Conservation (phyloP, 495 filamentous ascomycete species). For the Aspergillus panamensis region DNA sequence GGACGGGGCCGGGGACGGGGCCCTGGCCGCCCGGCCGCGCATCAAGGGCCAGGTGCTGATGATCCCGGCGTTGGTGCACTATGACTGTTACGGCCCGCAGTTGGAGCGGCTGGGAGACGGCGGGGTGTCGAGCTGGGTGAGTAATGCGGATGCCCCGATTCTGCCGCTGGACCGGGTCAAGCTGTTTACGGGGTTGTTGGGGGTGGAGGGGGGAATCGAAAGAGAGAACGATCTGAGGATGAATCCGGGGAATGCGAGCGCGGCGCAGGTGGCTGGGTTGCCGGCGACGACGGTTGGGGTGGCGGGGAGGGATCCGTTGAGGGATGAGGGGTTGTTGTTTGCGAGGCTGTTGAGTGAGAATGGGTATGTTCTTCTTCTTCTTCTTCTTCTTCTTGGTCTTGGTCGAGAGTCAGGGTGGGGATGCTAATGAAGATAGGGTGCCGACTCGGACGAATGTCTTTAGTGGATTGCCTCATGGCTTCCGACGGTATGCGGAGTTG, state of each 20-base stretch:
- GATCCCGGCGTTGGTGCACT: slow-evolving; percentile 38
- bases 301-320: slow-evolving; percentile 44
- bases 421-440: slow-evolving; percentile 28
- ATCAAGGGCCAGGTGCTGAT: slow-evolving; percentile 44
- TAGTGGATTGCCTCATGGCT: slow-evolving; percentile 47
- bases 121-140: slow-evolving; percentile 35
- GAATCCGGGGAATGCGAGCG: slow-evolving; percentile 40
- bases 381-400: slow-evolving; percentile 1
- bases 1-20: slow-evolving; percentile 20
- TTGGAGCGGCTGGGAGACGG: slow-evolving; percentile 32
- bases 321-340: slow-evolving; percentile 46
- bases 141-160: slow-evolving; percentile 40
- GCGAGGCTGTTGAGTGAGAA: slow-evolving; percentile 42
- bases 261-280: slow-evolving; percentile 37
- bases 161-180: slow-evolving; percentile 30
- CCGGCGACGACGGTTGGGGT: slow-evolving; percentile 45
- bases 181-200: slow-evolving; percentile 34
- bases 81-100: slow-evolving; percentile 32
- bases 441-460: slow-evolving; percentile 42
- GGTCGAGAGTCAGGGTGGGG: slow-evolving; percentile 27
- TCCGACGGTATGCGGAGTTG: slow-evolving; percentile 37
- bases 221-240: slow-evolving; percentile 28
- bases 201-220: slow-evolving; percentile 14
- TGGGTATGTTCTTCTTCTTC: slow-evolving; percentile 36
- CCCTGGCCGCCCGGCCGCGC: slow-evolving; percentile 25